Base-by-base conservation (phyloP, 1,284 basidiomycete species). In the Pseudozyma sp. region DNA sequence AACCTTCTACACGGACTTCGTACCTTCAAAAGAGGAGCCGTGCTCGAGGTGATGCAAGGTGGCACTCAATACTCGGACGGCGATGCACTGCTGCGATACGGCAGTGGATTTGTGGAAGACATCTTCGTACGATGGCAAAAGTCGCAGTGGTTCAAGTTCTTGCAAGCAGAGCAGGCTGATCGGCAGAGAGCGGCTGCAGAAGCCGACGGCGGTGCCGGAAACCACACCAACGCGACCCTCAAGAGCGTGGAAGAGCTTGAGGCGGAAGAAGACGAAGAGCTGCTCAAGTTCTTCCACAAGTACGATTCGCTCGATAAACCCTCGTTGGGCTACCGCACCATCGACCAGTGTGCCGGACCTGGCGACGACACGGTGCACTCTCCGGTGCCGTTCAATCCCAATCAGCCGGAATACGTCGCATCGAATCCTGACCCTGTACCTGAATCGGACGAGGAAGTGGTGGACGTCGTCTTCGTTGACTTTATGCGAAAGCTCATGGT, bases 271-370 rank as follows among this genome's bases (percentile, higher is more conserved):
- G 75, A 67, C 43, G 60, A 68, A 46, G 59, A 58, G 30, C 39
- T 68, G 51, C 55, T 61, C 43, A 68, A 57, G 30, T 68, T 69
- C 42, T 64, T 66, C 46, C 17, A 59, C 59, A 62, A 66, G 48
- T 66, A 74, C 62, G 72, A 75, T 29, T 67, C 67, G 49, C 55
- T 65, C 29, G 69, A 65, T 19, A 57, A 58, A 31, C 63, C 77
- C 7, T 79, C 80, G 17, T 54, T 84, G 0, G 82, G 82, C n/a
- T 84, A 84, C 43, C 76, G 81, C n/a, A 84, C 82, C n/a, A 72
- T 75, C 5, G 82, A 83, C 58, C 62, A 55, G 17, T 80, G 73
- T 48, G 52, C 61, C 0, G 79, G 76, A 4, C 14, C 40, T 7
- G 81, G 81, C n/a, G 81, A 83, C 59, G 81, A 83, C 17, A 83